Conservation (phyloP, 208 protist genomes). For the Spironucleus salmonicida region DNA sequence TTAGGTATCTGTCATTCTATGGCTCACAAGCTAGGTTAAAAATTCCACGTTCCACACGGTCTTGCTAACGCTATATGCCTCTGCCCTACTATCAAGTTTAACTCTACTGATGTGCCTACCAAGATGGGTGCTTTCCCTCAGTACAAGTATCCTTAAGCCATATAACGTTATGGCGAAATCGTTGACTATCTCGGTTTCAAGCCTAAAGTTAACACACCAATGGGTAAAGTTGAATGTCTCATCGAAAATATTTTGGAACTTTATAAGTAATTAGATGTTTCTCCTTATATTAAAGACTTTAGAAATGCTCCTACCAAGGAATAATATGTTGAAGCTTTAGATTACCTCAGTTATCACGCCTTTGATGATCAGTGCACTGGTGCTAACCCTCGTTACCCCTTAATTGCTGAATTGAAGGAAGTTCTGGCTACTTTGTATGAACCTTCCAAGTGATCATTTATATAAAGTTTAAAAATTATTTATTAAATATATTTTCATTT, state of each 20-base stretch:
- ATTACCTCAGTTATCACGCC: constrained; percentile 29
- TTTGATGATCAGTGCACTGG: constrained; percentile 48
- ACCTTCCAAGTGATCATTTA: too few species aligned
- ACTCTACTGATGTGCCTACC: constrained; percentile 34
- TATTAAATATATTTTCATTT: too few species aligned
- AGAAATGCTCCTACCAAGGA: neutral
- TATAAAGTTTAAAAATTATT: too few species aligned
- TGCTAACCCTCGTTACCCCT: constrained; percentile 41
- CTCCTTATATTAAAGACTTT: constrained; percentile 19
- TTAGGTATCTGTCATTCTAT: constrained; percentile 62
- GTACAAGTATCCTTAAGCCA: constrained; percentile 24
- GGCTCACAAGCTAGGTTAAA: constrained; percentile 56
- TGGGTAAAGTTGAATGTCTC: constrained; percentile 1
- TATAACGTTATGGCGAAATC: constrained; percentile 31
- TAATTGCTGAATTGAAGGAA: constrained; percentile 33
- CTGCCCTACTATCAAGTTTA: constrained; percentile 42
- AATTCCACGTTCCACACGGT: constrained; percentile 59
- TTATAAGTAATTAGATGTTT: neutral
- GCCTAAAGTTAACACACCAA: neutral
- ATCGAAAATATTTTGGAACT: constrained; percentile 7
- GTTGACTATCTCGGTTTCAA: constrained; percentile 21
- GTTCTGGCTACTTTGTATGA: too few species aligned
- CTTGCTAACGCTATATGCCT: constrained; percentile 60
- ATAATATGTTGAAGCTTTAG: constrained; percentile 11
- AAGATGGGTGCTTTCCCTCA: constrained; percentile 36